phyloP scores from a whole-genome alignment of 345 rosid species.

The Leavenworthia alabamica region DNA sequence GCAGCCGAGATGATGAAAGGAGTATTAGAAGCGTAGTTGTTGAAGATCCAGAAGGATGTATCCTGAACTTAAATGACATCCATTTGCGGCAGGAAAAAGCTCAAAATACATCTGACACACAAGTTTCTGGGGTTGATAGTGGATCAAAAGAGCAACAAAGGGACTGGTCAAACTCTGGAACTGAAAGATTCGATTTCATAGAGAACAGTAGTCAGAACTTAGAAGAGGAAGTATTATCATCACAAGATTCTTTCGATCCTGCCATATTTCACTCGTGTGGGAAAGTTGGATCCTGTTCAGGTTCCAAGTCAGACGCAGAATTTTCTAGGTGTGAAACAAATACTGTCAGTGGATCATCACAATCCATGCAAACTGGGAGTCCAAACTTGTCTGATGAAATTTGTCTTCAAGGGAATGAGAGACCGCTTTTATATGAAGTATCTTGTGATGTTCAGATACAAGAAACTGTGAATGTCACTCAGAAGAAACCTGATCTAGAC shows the following conservation, averaged over 20 bases:
- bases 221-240: constrained; percentile 67
- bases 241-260: constrained; percentile 62
- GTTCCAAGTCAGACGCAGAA: constrained; percentile 63
- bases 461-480: constrained; percentile 29
- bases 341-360: constrained; percentile 29
- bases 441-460: constrained; percentile 24
- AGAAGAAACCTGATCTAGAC: constrained; percentile 27
- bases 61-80: constrained; percentile 30
- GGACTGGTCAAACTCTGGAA: constrained; percentile 32
- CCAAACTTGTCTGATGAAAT: constrained; percentile 38
- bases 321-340: constrained; percentile 40
- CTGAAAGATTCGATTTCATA: constrained; percentile 36
- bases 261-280: constrained; percentile 38
- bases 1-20: constrained; percentile 23
- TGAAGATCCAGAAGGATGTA: constrained; percentile 57
- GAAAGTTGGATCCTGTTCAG: constrained; percentile 45
- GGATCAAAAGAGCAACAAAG: constrained; percentile 36
- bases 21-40: constrained; percentile 29
- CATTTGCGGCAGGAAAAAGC: constrained; percentile 39
- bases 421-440: constrained; percentile 28
- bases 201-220: constrained; percentile 41
- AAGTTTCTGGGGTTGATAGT: constrained; percentile 32
- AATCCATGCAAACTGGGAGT: constrained; percentile 29
- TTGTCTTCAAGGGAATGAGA: constrained; percentile 27
- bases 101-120: constrained; percentile 30